Percentiles rank a stretch among this genome's conserved stretches.
phyloP scores from a whole-genome alignment of 495 filamentous ascomycete genomes.

The Jackrogersella multiformis region DNA sequence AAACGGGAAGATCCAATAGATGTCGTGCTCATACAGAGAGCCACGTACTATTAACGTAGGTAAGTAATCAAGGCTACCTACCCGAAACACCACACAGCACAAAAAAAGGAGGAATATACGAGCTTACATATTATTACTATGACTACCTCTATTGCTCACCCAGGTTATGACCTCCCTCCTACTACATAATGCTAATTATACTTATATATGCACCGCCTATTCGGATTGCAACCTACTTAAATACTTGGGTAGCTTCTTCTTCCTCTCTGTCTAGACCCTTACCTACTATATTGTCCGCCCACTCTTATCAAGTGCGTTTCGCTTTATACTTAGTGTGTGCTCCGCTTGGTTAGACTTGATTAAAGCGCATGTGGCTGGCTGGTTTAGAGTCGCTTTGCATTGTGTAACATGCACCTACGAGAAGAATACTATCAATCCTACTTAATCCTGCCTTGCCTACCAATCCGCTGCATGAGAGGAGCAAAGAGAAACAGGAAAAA shows the following conservation, averaged over 20 bases:
- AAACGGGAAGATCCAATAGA: neutral
- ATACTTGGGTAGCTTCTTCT: no score
- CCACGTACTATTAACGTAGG: conserved; percentile 6
- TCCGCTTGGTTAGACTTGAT: conserved; percentile 13
- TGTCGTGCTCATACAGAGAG: neutral
- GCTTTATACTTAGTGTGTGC: conserved; percentile 17
- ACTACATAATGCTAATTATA: conserved; percentile 33
- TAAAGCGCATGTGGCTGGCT: conserved; percentile 28
- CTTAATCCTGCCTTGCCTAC: conserved; percentile 26
- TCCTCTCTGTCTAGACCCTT: neutral
- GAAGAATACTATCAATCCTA: conserved; percentile 23
- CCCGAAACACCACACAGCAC: conserved; percentile 4
- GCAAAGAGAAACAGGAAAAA: conserved; percentile 23
- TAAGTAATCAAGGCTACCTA: conserved; percentile 24
- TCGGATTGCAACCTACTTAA: conserved; percentile 19
- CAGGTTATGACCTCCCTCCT: conserved; percentile 23
- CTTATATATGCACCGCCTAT: conserved; percentile 21
- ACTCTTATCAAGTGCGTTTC: conserved; percentile 8
- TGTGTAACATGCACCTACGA: conserved; percentile 36
- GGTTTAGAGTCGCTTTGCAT: conserved; percentile 34
- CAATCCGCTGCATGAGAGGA: conserved; percentile 11
- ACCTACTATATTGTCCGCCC: neutral
- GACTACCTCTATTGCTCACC: conserved; percentile 15
- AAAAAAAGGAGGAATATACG: conserved; percentile 28
- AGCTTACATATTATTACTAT: conserved; percentile 33